Evolutionary conservation across 768 basidiomycete species (phyloP), one percentile per base, ranked within the genome.

Genomic region (Leccinum ochraceum): DNA sequence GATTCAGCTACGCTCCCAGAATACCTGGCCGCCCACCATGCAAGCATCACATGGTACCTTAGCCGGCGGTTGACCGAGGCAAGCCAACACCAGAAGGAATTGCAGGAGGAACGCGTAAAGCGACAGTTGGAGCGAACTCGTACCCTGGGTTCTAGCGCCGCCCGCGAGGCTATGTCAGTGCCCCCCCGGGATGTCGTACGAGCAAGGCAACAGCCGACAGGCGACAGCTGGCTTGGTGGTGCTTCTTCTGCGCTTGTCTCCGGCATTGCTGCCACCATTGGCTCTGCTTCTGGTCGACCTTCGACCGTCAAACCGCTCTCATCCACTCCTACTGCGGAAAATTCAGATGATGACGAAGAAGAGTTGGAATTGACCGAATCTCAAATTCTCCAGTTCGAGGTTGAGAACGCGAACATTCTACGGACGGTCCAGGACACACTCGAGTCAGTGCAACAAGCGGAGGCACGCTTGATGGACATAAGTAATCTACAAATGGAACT

Each of bases 61-160:
- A 89, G 84, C 70, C 82, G 89, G 54, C 84, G 90, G 42, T 81
- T 99, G 39, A 83, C 94, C 0, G 86, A 90, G 63, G 84, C 88
- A 26, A 89, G 92, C 66, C 86, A 92, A 68, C 80, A 71, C 16
- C 89, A 96, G 66, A 89, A 89, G 65, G 88, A 92, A 64, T 83
- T 98, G 79, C 97, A 99, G 75, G 96, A 98, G 74, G 94, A 96
- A 72, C 88, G 97, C 53, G 83, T 95, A 57, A 89, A 87, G 71
- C 85, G 96, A 5, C 91, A 96, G 69, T 75, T 90, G 60, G 97
- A 98, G 71, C 81, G 93, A 61, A 85, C 88, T 13, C 83, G 83
- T 60, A 92, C 90, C 1, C 82, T 98, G 11, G 95, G 94, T 5
- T 90, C 91, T 6, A 82, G 81, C n/a, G 90, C 88, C 24, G 81